These are phyloP conservation scores for Elongisporangium senticosum DNA, from an alignment of 352 stramenopile species.

Conservation along the genomic window DNA sequence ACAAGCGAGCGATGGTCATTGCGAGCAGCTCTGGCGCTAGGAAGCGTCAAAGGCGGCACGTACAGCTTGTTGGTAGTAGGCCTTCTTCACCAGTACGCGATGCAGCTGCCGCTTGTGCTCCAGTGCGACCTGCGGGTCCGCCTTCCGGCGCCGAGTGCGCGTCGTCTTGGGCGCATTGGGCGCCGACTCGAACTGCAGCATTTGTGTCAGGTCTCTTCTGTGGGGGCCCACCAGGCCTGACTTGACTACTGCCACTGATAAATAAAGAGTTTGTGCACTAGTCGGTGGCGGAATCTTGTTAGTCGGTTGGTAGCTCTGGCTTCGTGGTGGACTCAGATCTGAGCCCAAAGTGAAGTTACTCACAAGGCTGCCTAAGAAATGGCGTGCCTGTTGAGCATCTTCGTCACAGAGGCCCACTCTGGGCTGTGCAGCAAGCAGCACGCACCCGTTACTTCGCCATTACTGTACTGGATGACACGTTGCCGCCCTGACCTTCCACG, in stretches of 20 bases:
- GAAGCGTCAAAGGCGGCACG: neutral
- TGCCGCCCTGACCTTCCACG: neutral
- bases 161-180: neutral
- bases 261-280: neutral
- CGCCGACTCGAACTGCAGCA: neutral
- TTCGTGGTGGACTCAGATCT: neutral
- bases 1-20: neutral
- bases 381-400: neutral
- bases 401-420: neutral
- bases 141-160: neutral
- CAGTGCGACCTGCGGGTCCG: neutral
- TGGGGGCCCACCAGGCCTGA: neutral
- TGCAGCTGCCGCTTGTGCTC: slow-evolving; percentile 3
- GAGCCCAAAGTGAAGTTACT: neutral
- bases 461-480: neutral
- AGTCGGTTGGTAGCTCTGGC: no score
- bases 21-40: neutral
- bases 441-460: neutral
- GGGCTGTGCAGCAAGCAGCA: neutral
- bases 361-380: neutral
- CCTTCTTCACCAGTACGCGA: neutral
- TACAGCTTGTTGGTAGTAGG: neutral
- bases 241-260: neutral
- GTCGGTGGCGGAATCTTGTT: neutral
- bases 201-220: neutral